phyloP scores from a whole-genome alignment of 1,284 basidiomycete genomes.

The Ustilago curta region DNA sequence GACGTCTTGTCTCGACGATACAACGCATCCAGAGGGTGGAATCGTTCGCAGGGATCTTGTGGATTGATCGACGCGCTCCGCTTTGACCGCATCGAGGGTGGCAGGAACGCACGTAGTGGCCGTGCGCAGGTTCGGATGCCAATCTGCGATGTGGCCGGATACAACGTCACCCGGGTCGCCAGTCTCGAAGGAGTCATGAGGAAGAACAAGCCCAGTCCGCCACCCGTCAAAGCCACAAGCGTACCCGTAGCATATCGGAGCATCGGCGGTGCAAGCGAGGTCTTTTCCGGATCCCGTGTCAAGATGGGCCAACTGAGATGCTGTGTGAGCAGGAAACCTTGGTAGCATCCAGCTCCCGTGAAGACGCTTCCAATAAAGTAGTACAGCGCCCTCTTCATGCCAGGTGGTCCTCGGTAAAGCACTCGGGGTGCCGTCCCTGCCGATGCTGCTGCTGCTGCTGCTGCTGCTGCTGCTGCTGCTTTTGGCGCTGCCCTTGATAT shows the following conservation, averaged over 20 bases:
- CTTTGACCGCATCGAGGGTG: slow-evolving; percentile 30
- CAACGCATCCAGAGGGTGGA: slow-evolving; percentile 33
- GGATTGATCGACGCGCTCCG: slow-evolving; percentile 32
- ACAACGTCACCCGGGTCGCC: slow-evolving; percentile 48
- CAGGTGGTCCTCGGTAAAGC: slow-evolving; percentile 50
- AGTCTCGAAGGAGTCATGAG: slow-evolving; percentile 48
- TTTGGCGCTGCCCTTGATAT: too few species aligned
- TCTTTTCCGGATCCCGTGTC: slow-evolving; percentile 36
- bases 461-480: background rate
- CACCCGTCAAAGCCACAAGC: slow-evolving; percentile 22
- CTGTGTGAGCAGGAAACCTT: slow-evolving; percentile 46
- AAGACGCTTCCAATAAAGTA: slow-evolving; percentile 52
- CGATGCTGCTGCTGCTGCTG: slow-evolving; percentile 8
- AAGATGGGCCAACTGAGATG: slow-evolving; percentile 54
- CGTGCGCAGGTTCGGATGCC: slow-evolving; percentile 35
- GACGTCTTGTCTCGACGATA: slow-evolving; percentile 42
- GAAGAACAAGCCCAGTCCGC: slow-evolving; percentile 44
- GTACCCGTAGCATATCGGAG: slow-evolving; percentile 36
- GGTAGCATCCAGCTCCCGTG: slow-evolving; percentile 39
- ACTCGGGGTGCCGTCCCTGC: slow-evolving; percentile 19
- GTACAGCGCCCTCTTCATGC: slow-evolving; percentile 48
- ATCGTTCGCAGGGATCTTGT: slow-evolving; percentile 31
- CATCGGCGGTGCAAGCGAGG: slow-evolving; percentile 41
- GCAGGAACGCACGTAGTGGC: slow-evolving; percentile 31
- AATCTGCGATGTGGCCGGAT: slow-evolving; percentile 42